phyloP scores from a whole-genome alignment of 2,329 filamentous ascomycete species.

The Venturia carpophila region DNA sequence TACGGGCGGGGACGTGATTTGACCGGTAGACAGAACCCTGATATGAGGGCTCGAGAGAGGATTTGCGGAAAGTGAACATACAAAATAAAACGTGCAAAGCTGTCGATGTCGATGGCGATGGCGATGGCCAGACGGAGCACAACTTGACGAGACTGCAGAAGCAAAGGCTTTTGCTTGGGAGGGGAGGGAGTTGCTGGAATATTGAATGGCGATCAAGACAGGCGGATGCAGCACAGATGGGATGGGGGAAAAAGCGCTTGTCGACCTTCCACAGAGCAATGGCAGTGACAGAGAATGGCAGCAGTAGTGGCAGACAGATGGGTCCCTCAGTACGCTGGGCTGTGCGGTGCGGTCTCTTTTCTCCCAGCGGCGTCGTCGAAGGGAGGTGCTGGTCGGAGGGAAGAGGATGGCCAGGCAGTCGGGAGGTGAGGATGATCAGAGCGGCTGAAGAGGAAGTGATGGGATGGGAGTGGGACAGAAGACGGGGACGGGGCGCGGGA shows the following conservation, averaged over 20 bases:
- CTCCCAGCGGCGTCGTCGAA: neutral
- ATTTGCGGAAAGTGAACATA: neutral
- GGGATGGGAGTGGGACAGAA: neutral
- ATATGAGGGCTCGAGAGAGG: neutral
- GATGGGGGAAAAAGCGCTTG: too few species aligned
- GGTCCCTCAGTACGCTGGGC: neutral
- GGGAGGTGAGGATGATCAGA: neutral
- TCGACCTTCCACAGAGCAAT: neutral
- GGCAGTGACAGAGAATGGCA: neutral
- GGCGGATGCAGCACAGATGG: neutral
- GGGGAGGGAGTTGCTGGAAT: neutral
- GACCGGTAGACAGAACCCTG: slow-evolving; percentile 1
- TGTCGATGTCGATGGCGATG: neutral
- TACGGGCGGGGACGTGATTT: slow-evolving; percentile 2
- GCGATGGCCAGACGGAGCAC: neutral
- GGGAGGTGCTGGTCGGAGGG: neutral
- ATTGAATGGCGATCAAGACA: neutral
- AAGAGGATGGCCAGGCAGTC: neutral
- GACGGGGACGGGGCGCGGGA: neutral
- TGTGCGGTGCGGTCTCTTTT: too few species aligned
- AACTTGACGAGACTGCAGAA: neutral
- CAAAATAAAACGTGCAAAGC: neutral
- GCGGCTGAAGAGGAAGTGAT: neutral
- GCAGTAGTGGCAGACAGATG: too few species aligned
- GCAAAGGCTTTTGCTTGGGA: neutral